Base-by-base conservation (phyloP, 495 filamentous ascomycete genomes). In the Penicillium coffeae region DNA sequence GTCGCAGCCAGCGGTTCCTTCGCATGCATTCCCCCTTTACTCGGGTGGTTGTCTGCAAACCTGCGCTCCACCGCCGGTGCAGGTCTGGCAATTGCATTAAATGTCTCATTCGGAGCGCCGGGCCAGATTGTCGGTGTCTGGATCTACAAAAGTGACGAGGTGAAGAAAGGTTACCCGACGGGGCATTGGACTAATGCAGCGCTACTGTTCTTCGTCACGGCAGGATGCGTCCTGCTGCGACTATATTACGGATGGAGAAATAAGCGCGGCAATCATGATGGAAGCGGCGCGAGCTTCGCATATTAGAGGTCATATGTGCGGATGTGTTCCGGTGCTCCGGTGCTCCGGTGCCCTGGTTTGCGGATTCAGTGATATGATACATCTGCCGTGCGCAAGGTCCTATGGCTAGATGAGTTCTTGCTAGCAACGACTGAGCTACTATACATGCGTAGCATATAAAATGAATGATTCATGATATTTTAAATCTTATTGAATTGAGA, bases 61-160 rank as follows among this genome's bases (percentile, higher is more conserved):
- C 65, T 87, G 14, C 72, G 76, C 60, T 77, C 74, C 42, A 87
- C 84, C 0, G 80, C 77, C 1, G 73, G 83, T 2, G 77, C 79
- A 0, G 85, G 84, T 0, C 71, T 88, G 2, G 85, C 83, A 0
- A 85, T 88, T 37, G 85, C 84, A 2, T 54, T 89, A 34, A 87
- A 87, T 50, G 77, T 86, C 13, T 78, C 77, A 0, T 70, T 86
- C 27, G 85, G 84, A 0, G 82, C 80, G 0, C 77, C 82, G 0
- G 85, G 84, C 3, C 83, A 87, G 59, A 86, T 88, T 19, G 79
- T 80, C 0, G 84, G 84, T 0, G 83, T 87, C 5, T 89, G 83
- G 79, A 86, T 87, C 35, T 89, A 87, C 62, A 84, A 83, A 53
- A 66, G 73, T 0, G 65, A 82, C 35, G 84, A 89, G 57, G 75